These are phyloP conservation scores for Didymella pomorum DNA, from an alignment of 2,329 filamentous ascomycete species.

Conservation along the genomic window DNA sequence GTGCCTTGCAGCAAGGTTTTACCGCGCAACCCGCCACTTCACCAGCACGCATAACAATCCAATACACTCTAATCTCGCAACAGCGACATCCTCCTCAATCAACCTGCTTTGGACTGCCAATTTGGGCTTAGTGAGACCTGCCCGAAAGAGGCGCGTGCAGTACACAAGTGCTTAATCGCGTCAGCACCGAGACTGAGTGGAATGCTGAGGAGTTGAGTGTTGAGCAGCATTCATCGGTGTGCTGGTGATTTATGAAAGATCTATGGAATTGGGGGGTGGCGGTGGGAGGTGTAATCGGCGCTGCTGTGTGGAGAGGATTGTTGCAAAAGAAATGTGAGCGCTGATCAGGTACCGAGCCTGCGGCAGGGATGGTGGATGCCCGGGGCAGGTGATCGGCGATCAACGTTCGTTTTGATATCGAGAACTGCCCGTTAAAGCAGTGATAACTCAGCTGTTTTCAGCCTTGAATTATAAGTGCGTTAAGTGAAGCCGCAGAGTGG, in stretches of 20 bases:
- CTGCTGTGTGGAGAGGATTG: neutral
- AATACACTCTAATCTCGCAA: neutral
- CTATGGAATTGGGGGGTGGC: neutral
- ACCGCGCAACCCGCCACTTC: neutral
- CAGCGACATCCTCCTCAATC: neutral
- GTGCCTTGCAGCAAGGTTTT: conserved; percentile 5
- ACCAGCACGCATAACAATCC: conserved; percentile 1
- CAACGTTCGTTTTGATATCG: neutral
- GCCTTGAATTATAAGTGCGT: no score
- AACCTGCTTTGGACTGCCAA: conserved; percentile 13
- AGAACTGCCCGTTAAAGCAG: neutral
- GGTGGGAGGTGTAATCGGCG: neutral
- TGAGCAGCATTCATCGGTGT: conserved; percentile 3
- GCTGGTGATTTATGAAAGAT: neutral
- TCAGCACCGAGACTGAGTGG: conserved; percentile 17
- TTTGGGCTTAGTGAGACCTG: neutral
- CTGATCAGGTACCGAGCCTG: conserved; percentile 16
- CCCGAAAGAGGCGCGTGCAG: conserved; percentile 12
- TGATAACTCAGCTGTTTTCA: no score
- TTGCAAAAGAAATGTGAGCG: conserved; percentile 7
- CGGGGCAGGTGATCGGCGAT: conserved; percentile 23
- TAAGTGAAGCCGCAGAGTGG: neutral
- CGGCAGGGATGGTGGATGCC: conserved; percentile 1
- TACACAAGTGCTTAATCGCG: conserved; percentile 12
- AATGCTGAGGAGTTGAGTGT: conserved; percentile 13